Percentiles rank a stretch among this genome's conserved stretches.
phyloP scores from a whole-genome alignment of 2,329 filamentous ascomycete genomes.

The Trichoderma koningii region DNA sequence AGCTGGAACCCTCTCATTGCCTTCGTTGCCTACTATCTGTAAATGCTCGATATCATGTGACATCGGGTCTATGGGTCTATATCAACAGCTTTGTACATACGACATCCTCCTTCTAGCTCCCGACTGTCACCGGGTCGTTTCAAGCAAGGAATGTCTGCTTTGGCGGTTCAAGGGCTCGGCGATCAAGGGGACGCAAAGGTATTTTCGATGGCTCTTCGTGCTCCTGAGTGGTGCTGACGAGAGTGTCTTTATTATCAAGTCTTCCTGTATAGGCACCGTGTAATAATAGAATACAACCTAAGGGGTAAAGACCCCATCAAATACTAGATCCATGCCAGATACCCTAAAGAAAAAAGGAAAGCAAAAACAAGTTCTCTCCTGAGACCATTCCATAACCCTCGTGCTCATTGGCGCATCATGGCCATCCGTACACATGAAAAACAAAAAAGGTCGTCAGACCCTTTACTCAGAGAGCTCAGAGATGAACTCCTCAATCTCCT shows the following conservation, averaged over 20 bases:
- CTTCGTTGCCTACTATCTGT: too few relatives aligned
- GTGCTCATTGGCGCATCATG: conserved; percentile 15
- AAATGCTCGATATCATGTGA: too few relatives aligned
- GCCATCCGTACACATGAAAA: conserved; percentile 15
- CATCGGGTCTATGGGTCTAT: too few relatives aligned
- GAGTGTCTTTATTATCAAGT: conserved; percentile 20
- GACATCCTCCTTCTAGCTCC: too few relatives aligned
- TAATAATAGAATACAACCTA: conserved; percentile 22
- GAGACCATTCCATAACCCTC: conserved; percentile 17
- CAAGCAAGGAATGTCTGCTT: too few relatives aligned
- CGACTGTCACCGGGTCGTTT: too few relatives aligned
- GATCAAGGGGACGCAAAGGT: too few relatives aligned
- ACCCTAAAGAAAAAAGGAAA: conserved; percentile 34
- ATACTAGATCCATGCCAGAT: conserved; percentile 29
- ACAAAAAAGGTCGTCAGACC: conserved; percentile 29
- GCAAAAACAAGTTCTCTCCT: conserved; percentile 33
- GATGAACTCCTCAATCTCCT: conserved; percentile 62
- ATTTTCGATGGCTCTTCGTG: too few relatives aligned
- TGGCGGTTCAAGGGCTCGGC: too few relatives aligned
- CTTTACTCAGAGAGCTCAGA: conserved; percentile 51
- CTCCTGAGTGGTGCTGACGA: too few relatives aligned
- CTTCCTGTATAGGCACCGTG: conserved; percentile 26
- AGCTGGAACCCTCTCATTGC: too few relatives aligned
- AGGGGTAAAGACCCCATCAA: conserved; percentile 20
- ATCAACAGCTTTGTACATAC: too few relatives aligned